phyloP scores from a whole-genome alignment of 2,329 filamentous ascomycete genomes.

The Magnaporthiopsis rhizophila region DNA sequence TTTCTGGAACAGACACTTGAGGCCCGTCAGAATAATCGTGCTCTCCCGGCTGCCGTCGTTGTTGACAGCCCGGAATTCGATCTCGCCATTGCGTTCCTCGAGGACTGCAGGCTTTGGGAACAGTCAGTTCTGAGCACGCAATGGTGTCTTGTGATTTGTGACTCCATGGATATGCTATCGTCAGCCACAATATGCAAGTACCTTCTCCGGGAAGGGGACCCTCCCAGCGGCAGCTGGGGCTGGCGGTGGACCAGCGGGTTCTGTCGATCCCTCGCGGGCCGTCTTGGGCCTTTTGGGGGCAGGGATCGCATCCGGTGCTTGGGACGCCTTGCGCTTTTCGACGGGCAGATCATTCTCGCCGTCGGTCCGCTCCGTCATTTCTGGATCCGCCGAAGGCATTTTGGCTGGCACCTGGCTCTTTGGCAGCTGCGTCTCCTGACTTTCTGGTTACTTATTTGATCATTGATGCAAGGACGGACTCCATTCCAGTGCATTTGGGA shows the following conservation, averaged over 20 bases:
- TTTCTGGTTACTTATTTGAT: not conserved
- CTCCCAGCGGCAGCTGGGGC: not conserved
- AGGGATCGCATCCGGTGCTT: not conserved
- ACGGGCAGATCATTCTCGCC: not conserved
- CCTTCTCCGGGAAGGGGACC: slow-evolving; percentile 8
- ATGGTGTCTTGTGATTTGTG: not conserved
- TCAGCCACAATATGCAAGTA: not conserved
- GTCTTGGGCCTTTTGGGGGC: slow-evolving; percentile 2
- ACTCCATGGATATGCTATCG: not conserved
- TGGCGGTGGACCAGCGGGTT: slow-evolving; percentile 3
- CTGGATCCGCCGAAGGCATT: not conserved
- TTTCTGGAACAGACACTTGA: slow-evolving; percentile 75
- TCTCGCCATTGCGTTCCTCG: slow-evolving; percentile 64
- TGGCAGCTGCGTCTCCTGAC: not conserved
- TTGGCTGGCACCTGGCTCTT: not conserved
- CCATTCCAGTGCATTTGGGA: not conserved
- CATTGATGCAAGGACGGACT: not conserved
- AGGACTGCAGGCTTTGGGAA: slow-evolving; percentile 52
- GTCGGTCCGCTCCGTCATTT: not conserved
- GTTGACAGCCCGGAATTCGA: slow-evolving; percentile 70
- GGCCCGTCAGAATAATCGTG: slow-evolving; percentile 65
- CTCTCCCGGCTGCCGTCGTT: slow-evolving; percentile 62
- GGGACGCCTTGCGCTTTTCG: slow-evolving; percentile 1
- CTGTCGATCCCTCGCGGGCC: not conserved
- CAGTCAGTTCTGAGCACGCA: not conserved